Evolutionary conservation across 2,329 filamentous ascomycete genomes (phyloP).

Genomic region (Pseudogymnoascus sp.): DNA sequence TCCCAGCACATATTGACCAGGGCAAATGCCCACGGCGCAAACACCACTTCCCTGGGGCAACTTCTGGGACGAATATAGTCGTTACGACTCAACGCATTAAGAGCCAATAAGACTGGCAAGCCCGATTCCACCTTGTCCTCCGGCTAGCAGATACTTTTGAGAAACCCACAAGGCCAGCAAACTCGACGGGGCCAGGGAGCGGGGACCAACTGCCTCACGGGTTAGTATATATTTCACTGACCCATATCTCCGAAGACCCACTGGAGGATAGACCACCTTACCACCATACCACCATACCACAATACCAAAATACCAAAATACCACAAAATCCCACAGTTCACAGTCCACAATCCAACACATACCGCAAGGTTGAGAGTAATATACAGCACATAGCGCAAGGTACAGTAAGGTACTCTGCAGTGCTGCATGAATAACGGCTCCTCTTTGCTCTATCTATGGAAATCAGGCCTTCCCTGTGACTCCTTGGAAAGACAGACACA

Average conservation of each 20-base stretch:
- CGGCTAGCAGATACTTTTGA: background rate
- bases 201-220: background rate
- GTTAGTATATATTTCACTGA: background rate
- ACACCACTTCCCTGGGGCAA: background rate
- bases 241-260: conserved; percentile 6
- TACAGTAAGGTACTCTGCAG: background rate
- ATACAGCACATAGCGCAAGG: background rate
- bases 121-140: background rate
- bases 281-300: background rate
- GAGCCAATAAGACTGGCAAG: background rate
- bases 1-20: background rate
- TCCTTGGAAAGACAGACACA: background rate
- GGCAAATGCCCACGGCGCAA: background rate
- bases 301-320: background rate
- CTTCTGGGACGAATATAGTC: background rate
- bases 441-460: background rate
- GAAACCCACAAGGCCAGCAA: background rate
- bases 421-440: background rate
- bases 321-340: background rate
- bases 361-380: background rate
- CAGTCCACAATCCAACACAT: background rate
- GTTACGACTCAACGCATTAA: background rate
- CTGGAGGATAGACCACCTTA: background rate
- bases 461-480: background rate
- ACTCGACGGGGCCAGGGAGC: background rate